A percentile compares a stretch with the other conserved stretches of the same genome.
Evolutionary conservation across 352 stramenopile species (phyloP).

Genomic region (Globisporangium radiosum): DNA sequence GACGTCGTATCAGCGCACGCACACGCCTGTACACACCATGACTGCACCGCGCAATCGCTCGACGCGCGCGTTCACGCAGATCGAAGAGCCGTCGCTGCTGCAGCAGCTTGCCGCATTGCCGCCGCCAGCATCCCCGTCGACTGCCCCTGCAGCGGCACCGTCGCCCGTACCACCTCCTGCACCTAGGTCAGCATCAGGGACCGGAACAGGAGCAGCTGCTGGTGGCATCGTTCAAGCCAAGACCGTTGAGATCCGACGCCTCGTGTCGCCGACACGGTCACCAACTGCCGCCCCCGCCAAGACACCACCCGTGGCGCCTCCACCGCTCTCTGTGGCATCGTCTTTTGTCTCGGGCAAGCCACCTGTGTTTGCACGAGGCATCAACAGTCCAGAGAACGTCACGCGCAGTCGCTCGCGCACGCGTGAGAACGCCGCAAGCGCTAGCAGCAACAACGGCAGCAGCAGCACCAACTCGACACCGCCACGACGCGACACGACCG

Average conservation of each 20-base stretch:
- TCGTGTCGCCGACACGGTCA: slow-evolving; percentile 42
- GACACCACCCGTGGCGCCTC: slow-evolving; percentile 15
- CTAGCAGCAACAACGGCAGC: neutral
- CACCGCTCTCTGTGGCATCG: slow-evolving; percentile 9
- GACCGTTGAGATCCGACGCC: slow-evolving; percentile 50
- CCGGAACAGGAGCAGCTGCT: neutral
- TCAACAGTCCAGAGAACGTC: neutral
- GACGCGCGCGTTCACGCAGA: slow-evolving; percentile 58
- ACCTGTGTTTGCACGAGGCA: neutral
- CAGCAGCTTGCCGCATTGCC: slow-evolving; percentile 12
- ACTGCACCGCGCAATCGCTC: slow-evolving; percentile 19
- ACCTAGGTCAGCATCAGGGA: no score
- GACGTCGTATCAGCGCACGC: neutral
- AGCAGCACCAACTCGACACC: neutral
- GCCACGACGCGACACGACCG: slow-evolving; percentile 15
- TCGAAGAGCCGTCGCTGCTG: slow-evolving; percentile 38
- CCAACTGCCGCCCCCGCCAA: neutral
- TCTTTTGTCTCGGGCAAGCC: slow-evolving; percentile 1
- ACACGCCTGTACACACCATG: neutral
- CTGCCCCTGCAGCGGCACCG: slow-evolving; percentile 9
- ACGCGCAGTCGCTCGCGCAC: slow-evolving; percentile 3
- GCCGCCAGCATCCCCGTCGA: neutral
- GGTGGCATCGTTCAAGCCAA: slow-evolving; percentile 21
- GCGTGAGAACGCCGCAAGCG: slow-evolving; percentile 1
- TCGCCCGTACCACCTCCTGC: no score